A percentile compares a stretch with the other conserved stretches of the same genome.
These are phyloP conservation scores for Monosporascus ibericus DNA, from an alignment of 2,329 filamentous ascomycete genomes.

Conservation along the genomic window DNA sequence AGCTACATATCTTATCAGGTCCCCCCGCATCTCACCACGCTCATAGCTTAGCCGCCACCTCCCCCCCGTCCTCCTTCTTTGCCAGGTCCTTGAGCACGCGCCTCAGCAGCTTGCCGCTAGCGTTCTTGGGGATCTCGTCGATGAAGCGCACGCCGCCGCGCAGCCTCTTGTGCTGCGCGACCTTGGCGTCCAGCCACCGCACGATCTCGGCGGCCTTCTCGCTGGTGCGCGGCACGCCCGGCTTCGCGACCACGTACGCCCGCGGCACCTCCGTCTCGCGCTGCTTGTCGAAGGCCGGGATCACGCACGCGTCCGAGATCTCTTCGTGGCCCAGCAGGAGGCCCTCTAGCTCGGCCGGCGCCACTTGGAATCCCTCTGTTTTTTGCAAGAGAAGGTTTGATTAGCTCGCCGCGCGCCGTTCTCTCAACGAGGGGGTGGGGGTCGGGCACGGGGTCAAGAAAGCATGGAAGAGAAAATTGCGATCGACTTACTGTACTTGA, in stretches of 20 bases:
- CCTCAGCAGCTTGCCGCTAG: conserved; percentile 58
- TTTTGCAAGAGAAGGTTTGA: conserved; percentile 33
- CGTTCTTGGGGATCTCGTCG: conserved; percentile 55
- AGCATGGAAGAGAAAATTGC: background rate
- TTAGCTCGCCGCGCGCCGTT: conserved; percentile 10
- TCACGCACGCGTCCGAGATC: conserved; percentile 55
- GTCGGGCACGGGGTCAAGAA: background rate
- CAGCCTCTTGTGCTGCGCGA: conserved; percentile 34
- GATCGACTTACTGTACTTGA: conserved; percentile 47
- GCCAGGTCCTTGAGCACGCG: conserved; percentile 46
- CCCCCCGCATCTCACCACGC: background rate
- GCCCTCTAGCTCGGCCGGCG: conserved; percentile 59
- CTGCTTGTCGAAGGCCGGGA: conserved; percentile 53
- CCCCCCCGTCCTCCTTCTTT: conserved; percentile 24
- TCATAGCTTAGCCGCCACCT: conserved; percentile 23
- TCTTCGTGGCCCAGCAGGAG: conserved; percentile 35
- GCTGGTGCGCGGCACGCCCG: conserved; percentile 29
- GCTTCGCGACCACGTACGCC: conserved; percentile 52
- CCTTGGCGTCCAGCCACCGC: conserved; percentile 30
- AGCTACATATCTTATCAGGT: no score
- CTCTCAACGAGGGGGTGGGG: background rate
- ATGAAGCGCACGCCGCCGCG: conserved; percentile 39
- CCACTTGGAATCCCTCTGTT: conserved; percentile 66
- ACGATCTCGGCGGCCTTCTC: conserved; percentile 33
- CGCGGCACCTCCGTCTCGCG: conserved; percentile 64